Percentiles rank a stretch among this genome's conserved stretches.
Conservation (phyloP, 1,284 basidiomycete genomes). For the Wolfiporia cocos region DNA sequence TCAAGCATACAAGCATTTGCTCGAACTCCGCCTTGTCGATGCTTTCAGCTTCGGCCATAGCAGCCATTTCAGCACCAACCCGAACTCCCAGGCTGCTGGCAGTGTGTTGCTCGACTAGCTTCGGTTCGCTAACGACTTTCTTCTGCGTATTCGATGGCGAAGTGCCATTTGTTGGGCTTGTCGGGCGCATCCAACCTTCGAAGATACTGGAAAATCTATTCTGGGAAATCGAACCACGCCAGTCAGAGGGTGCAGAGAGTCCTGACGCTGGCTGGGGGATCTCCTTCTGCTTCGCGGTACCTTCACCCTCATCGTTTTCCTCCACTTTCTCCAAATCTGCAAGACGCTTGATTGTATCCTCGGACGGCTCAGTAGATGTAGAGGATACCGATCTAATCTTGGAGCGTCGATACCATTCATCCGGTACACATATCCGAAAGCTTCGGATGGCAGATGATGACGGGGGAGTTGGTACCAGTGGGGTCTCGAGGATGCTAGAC, state of each 20-base stretch:
- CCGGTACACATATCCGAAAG: constrained; percentile 66
- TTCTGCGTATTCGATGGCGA: constrained; percentile 32
- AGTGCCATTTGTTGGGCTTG: constrained; percentile 32
- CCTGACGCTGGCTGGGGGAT: constrained; percentile 5
- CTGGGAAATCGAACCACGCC: constrained; percentile 45
- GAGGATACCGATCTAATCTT: constrained; percentile 46
- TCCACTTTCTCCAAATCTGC: constrained; percentile 49
- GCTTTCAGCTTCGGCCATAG: constrained; percentile 24
- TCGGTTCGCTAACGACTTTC: constrained; percentile 65
- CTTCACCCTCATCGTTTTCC: constrained; percentile 43
- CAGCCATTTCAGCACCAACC: not conserved
- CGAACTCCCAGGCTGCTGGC: constrained; percentile 21
- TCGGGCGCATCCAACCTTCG: constrained; percentile 48
- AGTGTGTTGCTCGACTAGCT: constrained; percentile 39
- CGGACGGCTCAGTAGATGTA: constrained; percentile 41
- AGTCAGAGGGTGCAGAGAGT: constrained; percentile 29
- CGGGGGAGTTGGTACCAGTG: constrained; percentile 32
- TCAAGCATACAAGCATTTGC: constrained; percentile 57
- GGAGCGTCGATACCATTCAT: constrained; percentile 73
- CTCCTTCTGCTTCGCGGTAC: constrained; percentile 54
- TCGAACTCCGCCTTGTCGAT: constrained; percentile 51
- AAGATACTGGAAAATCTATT: constrained; percentile 61
- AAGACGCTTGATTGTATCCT: constrained; percentile 42
- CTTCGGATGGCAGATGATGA: constrained; percentile 29
- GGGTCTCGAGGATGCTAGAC: constrained; percentile 36